Conservation (phyloP, 2,329 filamentous ascomycete genomes). For the Fusarium proliferatum region DNA sequence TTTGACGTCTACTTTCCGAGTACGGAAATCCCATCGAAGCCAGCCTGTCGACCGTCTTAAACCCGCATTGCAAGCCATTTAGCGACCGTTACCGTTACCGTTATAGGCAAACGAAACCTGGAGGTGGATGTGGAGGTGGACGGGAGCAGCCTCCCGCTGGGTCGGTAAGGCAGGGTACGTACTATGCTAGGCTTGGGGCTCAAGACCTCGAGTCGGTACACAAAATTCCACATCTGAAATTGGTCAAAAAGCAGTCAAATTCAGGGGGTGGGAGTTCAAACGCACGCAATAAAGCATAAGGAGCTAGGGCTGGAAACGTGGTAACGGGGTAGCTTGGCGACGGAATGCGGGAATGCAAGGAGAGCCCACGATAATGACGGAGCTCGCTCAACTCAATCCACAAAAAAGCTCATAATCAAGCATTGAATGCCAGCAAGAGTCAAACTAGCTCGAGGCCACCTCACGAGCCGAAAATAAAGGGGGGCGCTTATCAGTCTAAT, state of each 20-base stretch:
- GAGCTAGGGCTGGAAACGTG: slow-evolving; percentile 40
- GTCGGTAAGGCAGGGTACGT: slow-evolving; percentile 17
- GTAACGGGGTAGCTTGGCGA: slow-evolving; percentile 35
- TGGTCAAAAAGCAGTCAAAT: slow-evolving; percentile 1
- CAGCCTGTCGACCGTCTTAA: slow-evolving; percentile 17
- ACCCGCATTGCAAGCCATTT: slow-evolving; percentile 21
- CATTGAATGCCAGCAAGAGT: slow-evolving; percentile 21
- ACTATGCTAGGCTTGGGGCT: slow-evolving; percentile 27
- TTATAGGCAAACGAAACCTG: slow-evolving; percentile 10
- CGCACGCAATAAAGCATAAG: slow-evolving; percentile 23
- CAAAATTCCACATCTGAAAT: slow-evolving; percentile 22
- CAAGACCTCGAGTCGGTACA: slow-evolving; percentile 34
- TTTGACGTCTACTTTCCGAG: slow-evolving; percentile 29
- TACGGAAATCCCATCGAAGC: slow-evolving; percentile 32
- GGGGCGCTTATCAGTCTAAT: slow-evolving; percentile 20
- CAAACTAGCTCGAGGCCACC: slow-evolving; percentile 31
- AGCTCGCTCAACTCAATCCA: slow-evolving; percentile 34
- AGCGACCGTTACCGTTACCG: slow-evolving; percentile 34
- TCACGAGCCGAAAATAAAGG: slow-evolving; percentile 25
- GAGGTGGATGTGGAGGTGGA: slow-evolving; percentile 5
- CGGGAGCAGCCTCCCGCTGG: slow-evolving; percentile 27
- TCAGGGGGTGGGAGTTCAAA: slow-evolving; percentile 19
- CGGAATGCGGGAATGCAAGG: slow-evolving; percentile 40
- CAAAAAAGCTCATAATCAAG: slow-evolving; percentile 23
- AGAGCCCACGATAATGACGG: slow-evolving; percentile 33